phyloP scores from a whole-genome alignment of 148 eudicot species.

The Heliosperma pusillum region DNA sequence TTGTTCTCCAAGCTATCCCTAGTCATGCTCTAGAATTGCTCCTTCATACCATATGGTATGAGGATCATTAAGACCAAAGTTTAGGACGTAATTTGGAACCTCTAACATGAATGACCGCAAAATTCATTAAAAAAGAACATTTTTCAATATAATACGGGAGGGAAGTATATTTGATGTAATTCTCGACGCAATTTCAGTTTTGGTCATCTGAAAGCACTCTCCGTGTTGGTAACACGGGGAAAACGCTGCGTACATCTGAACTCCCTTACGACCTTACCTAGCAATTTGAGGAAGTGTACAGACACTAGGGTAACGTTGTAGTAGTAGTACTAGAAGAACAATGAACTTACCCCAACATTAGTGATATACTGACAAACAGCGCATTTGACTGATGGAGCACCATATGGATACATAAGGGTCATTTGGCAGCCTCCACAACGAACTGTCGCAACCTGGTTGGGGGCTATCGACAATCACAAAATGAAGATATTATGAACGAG shows the following conservation, averaged over 20 bases:
- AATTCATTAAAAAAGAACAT: not conserved
- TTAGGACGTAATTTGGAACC: not conserved
- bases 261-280: not conserved
- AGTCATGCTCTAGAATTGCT: not conserved
- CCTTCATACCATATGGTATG: not conserved
- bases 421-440: slow-evolving; percentile 79
- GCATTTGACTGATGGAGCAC: slow-evolving; percentile 92
- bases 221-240: not conserved
- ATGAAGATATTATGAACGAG: slow-evolving; percentile 13
- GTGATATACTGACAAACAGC: slow-evolving; percentile 84
- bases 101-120: not conserved
- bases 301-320: not conserved
- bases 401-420: slow-evolving; percentile 77
- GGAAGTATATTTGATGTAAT: too few relatives aligned
- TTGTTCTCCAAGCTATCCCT: not conserved
- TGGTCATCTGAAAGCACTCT: not conserved
- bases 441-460: slow-evolving; percentile 65
- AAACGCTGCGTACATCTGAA: not conserved
- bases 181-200: not conserved
- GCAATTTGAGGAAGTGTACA: not conserved
- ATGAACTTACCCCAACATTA: slow-evolving; percentile 60
- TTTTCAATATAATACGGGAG: not conserved
- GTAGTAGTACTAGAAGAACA: not conserved
- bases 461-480: slow-evolving; percentile 29
- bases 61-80: not conserved